Evolutionary conservation across 306 rosid genomes (phyloP).

Genomic region (Prunus mume): DNA sequence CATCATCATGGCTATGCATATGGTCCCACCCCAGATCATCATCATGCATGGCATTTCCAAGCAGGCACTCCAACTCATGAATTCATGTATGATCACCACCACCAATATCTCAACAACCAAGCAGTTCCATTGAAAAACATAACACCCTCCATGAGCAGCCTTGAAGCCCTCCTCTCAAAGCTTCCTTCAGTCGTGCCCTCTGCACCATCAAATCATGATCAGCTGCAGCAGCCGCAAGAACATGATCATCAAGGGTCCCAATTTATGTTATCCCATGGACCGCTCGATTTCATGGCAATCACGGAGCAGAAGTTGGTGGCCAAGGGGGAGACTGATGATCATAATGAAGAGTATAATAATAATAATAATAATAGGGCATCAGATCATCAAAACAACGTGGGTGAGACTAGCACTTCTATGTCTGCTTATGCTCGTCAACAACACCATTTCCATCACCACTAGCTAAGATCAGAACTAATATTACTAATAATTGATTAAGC

Average conservation of each 20-base stretch:
- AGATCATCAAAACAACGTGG: conserved; percentile 42
- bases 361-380: conserved; percentile 52
- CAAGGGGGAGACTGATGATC: conserved; percentile 52
- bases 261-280: conserved; percentile 23
- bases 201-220: conserved; percentile 3
- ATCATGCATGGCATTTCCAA: conserved; percentile 58
- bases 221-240: conserved; percentile 1
- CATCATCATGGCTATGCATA: conserved; percentile 24
- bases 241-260: neutral
- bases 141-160: conserved; percentile 55
- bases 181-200: conserved; percentile 45
- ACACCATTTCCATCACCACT: conserved; percentile 44
- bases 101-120: conserved; percentile 12
- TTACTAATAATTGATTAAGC: neutral
- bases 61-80: conserved; percentile 32
- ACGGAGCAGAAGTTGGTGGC: conserved; percentile 41
- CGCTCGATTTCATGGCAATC: conserved; percentile 50
- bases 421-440: conserved; percentile 21
- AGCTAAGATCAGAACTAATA: neutral
- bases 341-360: neutral
- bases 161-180: conserved; percentile 54
- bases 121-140: conserved; percentile 17
- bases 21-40: conserved; percentile 10
- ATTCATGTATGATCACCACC: conserved; percentile 40
- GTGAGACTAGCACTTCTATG: conserved; percentile 63